Evolutionary conservation across 371 early-diverging fungal species (phyloP), one percentile per base, ranked within the genome.

Genomic region (Mucor plumbeus): DNA sequence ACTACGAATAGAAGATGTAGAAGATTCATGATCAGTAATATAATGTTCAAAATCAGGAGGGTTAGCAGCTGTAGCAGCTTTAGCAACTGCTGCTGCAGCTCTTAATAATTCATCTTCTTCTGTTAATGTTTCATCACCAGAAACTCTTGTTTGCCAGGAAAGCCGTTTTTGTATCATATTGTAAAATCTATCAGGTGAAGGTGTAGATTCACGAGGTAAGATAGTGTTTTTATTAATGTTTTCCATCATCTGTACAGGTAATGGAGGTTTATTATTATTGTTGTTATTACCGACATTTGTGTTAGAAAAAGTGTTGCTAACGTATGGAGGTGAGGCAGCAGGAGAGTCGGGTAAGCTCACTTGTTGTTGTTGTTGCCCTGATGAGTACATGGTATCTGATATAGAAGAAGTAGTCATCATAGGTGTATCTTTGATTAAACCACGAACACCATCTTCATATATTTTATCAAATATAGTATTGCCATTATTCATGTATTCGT

Each of bases 401-500:
- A 43, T 11, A 31, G 21, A 9, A 36, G 58, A 9, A 43, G 26
- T 7, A 39, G 64, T 35, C 14, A 70, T 59, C 7, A 71, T 67
- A 7, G 71, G 67, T 19, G 70, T 63, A 8, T 47, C 38, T n/a
- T 58, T 59, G 26, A 82, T 69, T 48, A 78, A 44, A 8, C 82
- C 80, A 34, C 82, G 78, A n/a, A 87, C 75, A 36, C 83, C 87
- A 55, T 87, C 80, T 61, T 85, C 84, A 39, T 87, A 87, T 31
- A 85, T 78, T 64, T 80, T 84, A 38, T 85, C 87, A 69, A 87
- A 87, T 34, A 87, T 85, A 26, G 85, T 82, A 35, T 73, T 79
- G 5, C 78, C 78, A 17, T 68, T 70, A 56, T 81, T 65, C 73
- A 87, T 61, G 62, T 70, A 73, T 63, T 84, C 84, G 73, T 85